Conservation (phyloP, 1,284 basidiomycete genomes). For the Papiliotrema laurentii region DNA sequence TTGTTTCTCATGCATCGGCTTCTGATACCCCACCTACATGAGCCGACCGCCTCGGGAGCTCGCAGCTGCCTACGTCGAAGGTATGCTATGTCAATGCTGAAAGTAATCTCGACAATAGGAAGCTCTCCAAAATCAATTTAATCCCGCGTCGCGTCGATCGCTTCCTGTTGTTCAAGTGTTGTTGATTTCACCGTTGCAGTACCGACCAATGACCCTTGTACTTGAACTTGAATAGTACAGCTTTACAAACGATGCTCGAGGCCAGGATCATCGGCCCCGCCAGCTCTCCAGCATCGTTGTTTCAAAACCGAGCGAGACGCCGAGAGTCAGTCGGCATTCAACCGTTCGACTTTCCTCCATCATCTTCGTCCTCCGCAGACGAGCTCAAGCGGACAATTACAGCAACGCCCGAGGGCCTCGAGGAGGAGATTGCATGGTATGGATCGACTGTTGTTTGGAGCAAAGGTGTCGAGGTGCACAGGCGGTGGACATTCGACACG, state of each 20-base stretch:
- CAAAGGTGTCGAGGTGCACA: slow-evolving; percentile 63
- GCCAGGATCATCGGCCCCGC: neutral
- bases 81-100: no score
- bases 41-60: no score
- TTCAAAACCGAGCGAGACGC: neutral
- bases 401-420: slow-evolving; percentile 9
- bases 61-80: no score
- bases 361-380: neutral
- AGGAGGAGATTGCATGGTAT: slow-evolving; percentile 66
- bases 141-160: no score
- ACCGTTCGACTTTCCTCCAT: neutral
- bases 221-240: no score
- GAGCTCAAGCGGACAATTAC: neutral
- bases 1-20: no score
- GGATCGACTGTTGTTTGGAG: slow-evolving; percentile 63
- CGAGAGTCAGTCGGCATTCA: neutral
- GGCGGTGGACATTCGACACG: slow-evolving; percentile 68
- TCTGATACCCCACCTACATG: no score
- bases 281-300: neutral
- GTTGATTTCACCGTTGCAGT: no score
- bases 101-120: no score
- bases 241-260: neutral
- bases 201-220: no score
- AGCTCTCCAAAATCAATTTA: no score
- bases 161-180: no score